Percentiles rank a stretch among this genome's conserved stretches.
phyloP scores from a whole-genome alignment of 2,329 filamentous ascomycete genomes.

The Magnaporthiopsis rhizophila region DNA sequence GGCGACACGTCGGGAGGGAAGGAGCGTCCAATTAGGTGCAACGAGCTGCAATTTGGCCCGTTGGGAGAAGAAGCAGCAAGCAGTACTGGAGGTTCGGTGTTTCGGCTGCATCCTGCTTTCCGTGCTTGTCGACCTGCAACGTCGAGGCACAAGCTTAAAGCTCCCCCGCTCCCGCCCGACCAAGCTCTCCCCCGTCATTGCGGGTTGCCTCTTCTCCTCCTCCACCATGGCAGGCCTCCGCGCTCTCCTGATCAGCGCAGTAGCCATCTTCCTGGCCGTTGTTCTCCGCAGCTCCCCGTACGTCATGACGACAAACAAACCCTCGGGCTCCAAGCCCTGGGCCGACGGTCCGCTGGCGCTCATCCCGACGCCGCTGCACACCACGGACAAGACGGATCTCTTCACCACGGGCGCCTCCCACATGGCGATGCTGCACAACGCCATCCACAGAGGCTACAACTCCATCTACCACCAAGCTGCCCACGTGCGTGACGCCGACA shows the following conservation, averaged over 20 bases:
- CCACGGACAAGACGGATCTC: conserved; percentile 43
- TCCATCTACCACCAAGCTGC: conserved; percentile 53
- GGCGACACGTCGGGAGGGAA: too few species aligned
- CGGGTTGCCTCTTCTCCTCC: neutral
- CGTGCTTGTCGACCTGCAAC: neutral
- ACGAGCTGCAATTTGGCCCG: too few species aligned
- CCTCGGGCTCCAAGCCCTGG: conserved; percentile 31
- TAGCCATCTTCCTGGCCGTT: conserved; percentile 21
- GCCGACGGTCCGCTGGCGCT: conserved; percentile 47
- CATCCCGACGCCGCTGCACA: conserved; percentile 44
- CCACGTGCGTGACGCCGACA: conserved; percentile 41
- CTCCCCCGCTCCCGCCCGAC: neutral
- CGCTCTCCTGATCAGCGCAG: conserved; percentile 3
- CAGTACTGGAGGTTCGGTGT: too few species aligned
- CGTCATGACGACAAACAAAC: conserved; percentile 27
- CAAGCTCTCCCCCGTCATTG: neutral
- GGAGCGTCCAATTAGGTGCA: too few species aligned
- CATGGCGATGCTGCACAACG: conserved; percentile 55
- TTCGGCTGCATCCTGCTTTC: too few species aligned
- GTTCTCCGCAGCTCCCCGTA: conserved; percentile 29
- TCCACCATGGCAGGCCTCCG: neutral
- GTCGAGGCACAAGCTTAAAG: neutral
- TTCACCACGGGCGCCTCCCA: conserved; percentile 52
- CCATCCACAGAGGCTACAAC: conserved; percentile 56
- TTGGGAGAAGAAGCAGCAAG: neutral